Evolutionary conservation across 164 flowering plant species (phyloP).

Genomic region (Nymphaea thermarum): DNA sequence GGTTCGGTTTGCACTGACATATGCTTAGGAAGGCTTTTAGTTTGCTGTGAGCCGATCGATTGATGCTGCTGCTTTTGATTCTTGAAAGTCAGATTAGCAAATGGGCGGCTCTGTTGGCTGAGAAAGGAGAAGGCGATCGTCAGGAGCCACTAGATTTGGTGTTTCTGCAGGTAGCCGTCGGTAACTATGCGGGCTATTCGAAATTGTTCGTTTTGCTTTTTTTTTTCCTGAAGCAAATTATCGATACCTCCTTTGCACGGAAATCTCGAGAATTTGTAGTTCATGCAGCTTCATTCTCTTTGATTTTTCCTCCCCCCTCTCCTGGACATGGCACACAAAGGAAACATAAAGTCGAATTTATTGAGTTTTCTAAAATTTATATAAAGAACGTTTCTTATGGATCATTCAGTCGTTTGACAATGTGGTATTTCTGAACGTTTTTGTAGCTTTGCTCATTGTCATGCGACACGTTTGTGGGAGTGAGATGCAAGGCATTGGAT

Average conservation of each 20-base stretch:
- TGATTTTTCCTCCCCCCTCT: not conserved
- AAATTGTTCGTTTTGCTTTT: not conserved
- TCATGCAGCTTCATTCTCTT: too few relatives aligned
- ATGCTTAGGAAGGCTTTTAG: not conserved
- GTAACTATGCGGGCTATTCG: not conserved
- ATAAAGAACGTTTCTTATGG: not conserved
- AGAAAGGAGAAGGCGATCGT: conserved; percentile 13
- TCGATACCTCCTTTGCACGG: not conserved
- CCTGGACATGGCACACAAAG: not conserved
- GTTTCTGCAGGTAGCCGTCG: conserved; percentile 45
- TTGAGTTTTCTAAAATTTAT: not conserved
- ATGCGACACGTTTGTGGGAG: conserved; percentile 68
- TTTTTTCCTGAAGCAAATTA: not conserved
- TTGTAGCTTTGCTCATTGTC: conserved; percentile 60
- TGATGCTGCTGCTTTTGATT: not conserved
- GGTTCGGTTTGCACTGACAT: too few relatives aligned
- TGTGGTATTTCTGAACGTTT: not conserved
- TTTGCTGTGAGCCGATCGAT: not conserved
- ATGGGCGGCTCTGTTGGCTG: conserved; percentile 47
- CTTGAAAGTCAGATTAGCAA: conserved; percentile 37
- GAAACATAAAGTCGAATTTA: not conserved
- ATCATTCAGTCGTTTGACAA: not conserved
- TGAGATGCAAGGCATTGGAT: conserved; percentile 57
- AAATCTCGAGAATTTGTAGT: too few relatives aligned
- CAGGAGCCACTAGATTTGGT: conserved; percentile 38